Base-by-base conservation (phyloP, 768 basidiomycete species). In the Amanita muscaria region DNA sequence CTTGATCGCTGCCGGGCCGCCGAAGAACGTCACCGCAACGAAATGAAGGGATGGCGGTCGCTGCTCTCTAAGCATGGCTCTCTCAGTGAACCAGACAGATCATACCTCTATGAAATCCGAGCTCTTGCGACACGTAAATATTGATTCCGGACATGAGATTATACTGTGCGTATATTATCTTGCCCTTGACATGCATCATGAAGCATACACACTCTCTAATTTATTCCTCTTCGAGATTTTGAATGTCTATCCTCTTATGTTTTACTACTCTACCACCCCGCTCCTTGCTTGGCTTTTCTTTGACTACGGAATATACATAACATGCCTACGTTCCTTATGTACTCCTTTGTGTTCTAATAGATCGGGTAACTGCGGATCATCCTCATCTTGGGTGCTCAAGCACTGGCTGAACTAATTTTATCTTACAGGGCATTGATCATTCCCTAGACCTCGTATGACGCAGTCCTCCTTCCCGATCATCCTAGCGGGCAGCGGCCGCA, bases 111-210 rank as follows among this genome's bases (percentile, higher is more conserved):
- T 61, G 88, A 90, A 62, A 89, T 91, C 49, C 79, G 88, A 51
- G 83, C 82, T 19, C 74, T 91, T 46, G 88, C 88, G 12, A 88
- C 84, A n/a, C 77, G 86, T 60, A 81, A 79, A 60, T 88, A 89
- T 63, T 85, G 57, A 76, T 53, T 46, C 32, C 29, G 36, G 44
- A 25, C 19, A 23, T 30, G 24, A 44, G 25, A 14, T 29, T 27
- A 16, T 37, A 4, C 12, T 27, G 25, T 44, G 24, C 22, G 22
- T 34, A 27, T 16, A 23, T 16, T 34, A 15, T 12, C 5, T 41
- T 35, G 16, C 18, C 19, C 33, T 36, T 12, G 6, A 29, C 27
- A 6, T 29, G 12, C 12, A 12, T 12, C 32, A 2, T 23, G 6
- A 44, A 45, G 22, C 31, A 22, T 45, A 45, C 35, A 38, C 14